Conservation (phyloP, 768 basidiomycete genomes). For the Mycena chlorophos region DNA sequence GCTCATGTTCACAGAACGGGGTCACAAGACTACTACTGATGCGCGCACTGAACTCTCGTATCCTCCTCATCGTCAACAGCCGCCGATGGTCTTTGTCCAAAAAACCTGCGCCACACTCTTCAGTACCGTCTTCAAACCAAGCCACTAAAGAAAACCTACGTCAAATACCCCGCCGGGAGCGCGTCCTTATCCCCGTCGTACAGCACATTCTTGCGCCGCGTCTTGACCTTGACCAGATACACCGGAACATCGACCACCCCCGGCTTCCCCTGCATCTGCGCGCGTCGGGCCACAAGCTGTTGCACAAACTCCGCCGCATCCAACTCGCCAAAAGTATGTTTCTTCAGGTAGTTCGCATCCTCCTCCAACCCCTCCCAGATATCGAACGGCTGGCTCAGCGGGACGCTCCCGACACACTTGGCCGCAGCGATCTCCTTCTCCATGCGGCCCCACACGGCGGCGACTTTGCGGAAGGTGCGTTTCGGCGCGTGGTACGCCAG, state of each 20-base stretch:
- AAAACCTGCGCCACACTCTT: neutral
- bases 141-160: neutral
- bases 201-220: constrained; percentile 1
- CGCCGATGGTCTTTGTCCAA: neutral
- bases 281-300: neutral
- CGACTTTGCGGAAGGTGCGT: neutral
- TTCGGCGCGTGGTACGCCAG: neutral
- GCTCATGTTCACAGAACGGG: neutral
- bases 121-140: neutral
- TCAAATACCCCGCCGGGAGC: constrained; percentile 12
- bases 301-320: neutral
- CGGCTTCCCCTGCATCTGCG: neutral
- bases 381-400: neutral
- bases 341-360: neutral
- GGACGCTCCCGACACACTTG: neutral
- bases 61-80: neutral
- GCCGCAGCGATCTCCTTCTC: neutral
- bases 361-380: constrained; percentile 5
- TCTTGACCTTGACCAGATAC: constrained; percentile 11
- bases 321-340: neutral
- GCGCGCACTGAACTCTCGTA: neutral
- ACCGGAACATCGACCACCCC: constrained; percentile 6
- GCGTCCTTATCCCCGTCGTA: constrained; percentile 3
- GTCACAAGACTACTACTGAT: neutral
- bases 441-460: neutral